Conservation (phyloP, 75 land plant species). For the Pinus albicaulis region DNA sequence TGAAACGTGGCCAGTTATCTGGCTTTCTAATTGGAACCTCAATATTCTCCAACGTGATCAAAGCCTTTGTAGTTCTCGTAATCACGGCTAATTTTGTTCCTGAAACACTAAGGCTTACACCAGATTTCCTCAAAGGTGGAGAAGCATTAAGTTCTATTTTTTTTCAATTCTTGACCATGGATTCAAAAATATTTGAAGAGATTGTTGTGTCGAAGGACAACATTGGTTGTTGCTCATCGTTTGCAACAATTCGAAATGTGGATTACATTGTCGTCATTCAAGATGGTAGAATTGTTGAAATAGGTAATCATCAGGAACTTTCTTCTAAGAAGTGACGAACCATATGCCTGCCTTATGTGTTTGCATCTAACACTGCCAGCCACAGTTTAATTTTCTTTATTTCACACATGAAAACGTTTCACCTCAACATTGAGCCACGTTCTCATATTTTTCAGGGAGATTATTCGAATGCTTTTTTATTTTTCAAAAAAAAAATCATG, state of each 20-base stretch:
- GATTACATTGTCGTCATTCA: slow-evolving; percentile 83
- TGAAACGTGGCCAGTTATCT: slow-evolving; percentile 70
- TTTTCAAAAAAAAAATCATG: no score
- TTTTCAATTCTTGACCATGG: slow-evolving; percentile 66
- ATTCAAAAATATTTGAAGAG: slow-evolving; percentile 90
- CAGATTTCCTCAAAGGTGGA: slow-evolving; percentile 75
- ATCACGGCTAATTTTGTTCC: slow-evolving; percentile 83
- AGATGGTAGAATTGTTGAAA: slow-evolving; percentile 82
- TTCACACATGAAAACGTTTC: no score
- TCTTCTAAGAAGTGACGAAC: slow-evolving; percentile 43
- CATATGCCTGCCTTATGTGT: slow-evolving; percentile 57
- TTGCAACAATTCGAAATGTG: slow-evolving; percentile 89
- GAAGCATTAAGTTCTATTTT: slow-evolving; percentile 81
- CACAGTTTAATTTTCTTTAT: no score
- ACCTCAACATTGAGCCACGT: no score
- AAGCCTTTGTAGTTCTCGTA: slow-evolving; percentile 81
- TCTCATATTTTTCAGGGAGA: no score
- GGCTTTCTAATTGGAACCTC: slow-evolving; percentile 68
- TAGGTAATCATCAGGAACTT: slow-evolving; percentile 68
- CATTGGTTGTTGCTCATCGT: slow-evolving; percentile 90
- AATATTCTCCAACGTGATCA: slow-evolving; percentile 81
- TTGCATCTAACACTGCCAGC: no score
- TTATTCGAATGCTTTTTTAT: no score
- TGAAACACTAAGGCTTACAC: slow-evolving; percentile 83
- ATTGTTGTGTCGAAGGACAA: slow-evolving; percentile 93